Evolutionary conservation across 2,329 filamentous ascomycete species (phyloP), one percentile per base, ranked within the genome.

Genomic region (Ophiostoma triangulosporum): DNA sequence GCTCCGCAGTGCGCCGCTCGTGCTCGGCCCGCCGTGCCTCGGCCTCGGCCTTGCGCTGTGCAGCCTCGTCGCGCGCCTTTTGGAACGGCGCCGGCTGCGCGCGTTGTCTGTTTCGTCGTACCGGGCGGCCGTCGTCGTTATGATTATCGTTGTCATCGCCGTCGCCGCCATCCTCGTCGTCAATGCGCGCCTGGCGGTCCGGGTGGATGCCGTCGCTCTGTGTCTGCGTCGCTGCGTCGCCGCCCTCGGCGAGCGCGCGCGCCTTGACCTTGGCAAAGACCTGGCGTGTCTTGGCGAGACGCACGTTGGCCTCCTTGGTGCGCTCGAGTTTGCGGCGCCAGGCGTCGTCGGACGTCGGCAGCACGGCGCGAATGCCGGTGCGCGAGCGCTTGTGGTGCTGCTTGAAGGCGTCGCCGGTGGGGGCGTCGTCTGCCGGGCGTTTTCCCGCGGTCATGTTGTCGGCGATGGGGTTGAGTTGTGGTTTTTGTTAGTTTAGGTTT

Each of bases 241-340:
- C 43, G 6, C 35, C 54, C 20, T 51, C 53, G 12, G 43, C 43
- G 15, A 59, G 40, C n/a, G 40, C 66, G 51, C 73, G 66, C 27
- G 81, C 81, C 68, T 90, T 91, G 59, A 95, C 73, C 68, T 95
- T 96, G 58, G 85, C 86, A 65, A 95, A 96, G 40, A 86, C 80
- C 68, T 95, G 95, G 70, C 91, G 93, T 58, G 95, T 76, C 69
- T 96, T 95, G 57, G 90, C 89, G 67, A 93, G 94, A 67, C 89
- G 81, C 62, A 97, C 96, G 54, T 95, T 73, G 60, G 86, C 80
- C 59, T 84, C 78, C 69, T 97, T 97, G 64, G 95, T 93, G 68
- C 91, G 35, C 35, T 54, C 38, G 26, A 59, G 51, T 46, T 58
- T 58, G 48, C 49, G 53, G 26, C 59, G 56, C 59, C 59, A 60